Conservation (phyloP, 2,329 filamentous ascomycete species). For the Penicillium verrucosum region DNA sequence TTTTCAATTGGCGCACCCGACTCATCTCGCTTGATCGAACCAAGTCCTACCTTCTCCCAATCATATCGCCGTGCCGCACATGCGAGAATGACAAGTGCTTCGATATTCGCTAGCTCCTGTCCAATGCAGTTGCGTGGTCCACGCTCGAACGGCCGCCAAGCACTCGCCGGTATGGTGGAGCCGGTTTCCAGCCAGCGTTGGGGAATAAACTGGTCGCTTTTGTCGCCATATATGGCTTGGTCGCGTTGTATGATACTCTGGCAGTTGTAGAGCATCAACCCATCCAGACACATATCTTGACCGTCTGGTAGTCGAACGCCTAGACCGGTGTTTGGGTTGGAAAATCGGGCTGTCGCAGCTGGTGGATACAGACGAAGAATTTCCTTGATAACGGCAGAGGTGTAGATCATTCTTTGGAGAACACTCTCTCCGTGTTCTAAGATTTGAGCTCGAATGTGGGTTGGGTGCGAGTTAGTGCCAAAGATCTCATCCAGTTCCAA, state of each 20-base stretch:
- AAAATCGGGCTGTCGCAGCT: constrained; percentile 14
- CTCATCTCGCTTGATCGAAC: constrained; percentile 3
- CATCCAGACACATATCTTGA: neutral
- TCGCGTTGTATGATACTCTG: constrained; percentile 19
- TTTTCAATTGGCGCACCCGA: neutral
- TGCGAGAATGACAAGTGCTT: constrained; percentile 26
- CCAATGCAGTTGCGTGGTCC: constrained; percentile 51
- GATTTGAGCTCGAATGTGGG: too few species aligned
- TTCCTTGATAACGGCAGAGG: constrained; percentile 46
- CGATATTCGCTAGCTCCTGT: constrained; percentile 49
- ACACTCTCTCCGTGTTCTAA: constrained; percentile 34
- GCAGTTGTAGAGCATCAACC: neutral
- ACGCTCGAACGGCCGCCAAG: constrained; percentile 50
- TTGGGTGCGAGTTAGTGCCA: too few species aligned
- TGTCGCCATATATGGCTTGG: constrained; percentile 13
- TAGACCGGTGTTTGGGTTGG: constrained; percentile 7
- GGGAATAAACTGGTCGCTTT: constrained; percentile 32
- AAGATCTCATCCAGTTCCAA: too few species aligned
- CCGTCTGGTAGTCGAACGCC: constrained; percentile 7
- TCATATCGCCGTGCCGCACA: constrained; percentile 15
- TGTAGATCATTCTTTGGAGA: constrained; percentile 39
- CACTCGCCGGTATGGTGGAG: constrained; percentile 33
- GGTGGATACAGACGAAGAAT: constrained; percentile 53
- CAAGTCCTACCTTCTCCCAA: constrained; percentile 18
- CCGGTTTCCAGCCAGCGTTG: constrained; percentile 36